Base-by-base conservation (phyloP, 2,329 filamentous ascomycete genomes). In the Penicillium olsonii region DNA sequence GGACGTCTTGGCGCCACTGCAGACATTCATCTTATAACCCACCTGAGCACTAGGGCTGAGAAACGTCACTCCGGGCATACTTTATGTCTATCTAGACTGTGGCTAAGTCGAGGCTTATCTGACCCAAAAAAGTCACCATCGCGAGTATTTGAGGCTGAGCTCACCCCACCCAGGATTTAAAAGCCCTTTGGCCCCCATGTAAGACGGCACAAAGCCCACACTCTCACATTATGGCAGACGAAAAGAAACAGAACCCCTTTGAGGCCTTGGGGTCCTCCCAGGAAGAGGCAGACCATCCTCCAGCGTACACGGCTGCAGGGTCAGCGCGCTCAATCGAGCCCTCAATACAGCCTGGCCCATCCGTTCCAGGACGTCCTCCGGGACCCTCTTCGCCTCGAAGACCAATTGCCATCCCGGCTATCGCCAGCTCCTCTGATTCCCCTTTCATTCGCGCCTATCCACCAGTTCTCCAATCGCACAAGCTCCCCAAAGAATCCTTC, bases 361-460 rank as follows among this genome's bases (percentile, higher is more conserved):
- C 26, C 19, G 4, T 12, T 11, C 11, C 41, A 40, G 10, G 15
- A 10, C 15, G 34, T 27, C 14, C 18, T 4, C 41, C n/a, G 29
- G 12, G 18, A 14, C 12, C 8, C 7, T 17, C n/a, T 29, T 39
- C 34, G 31, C n/a, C 2, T 9, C 38, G 26, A 10, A 37, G 39
- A 46, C 45, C 48, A 18, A 55, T 60, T 37, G 57, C 55, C 9
- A 56, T 60, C 3, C 55, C 57, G n/a, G 55, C 53, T 2, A 43
- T 58, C 42, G 39, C 38, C 9, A 19, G 48, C 6, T 35, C 49
- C 0, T 49, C 41, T 12, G 57, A 49, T 12, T 56, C 57, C 8
- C 51, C 55, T 4, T 55, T 60, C 22, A 27, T 60, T 8, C 57
- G 57, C 18, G 51, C 55, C 31, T 60, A 60, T n/a, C 37, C 51